Conservation (phyloP, 441 rosid species). For the Gossypium schwendimanii region DNA sequence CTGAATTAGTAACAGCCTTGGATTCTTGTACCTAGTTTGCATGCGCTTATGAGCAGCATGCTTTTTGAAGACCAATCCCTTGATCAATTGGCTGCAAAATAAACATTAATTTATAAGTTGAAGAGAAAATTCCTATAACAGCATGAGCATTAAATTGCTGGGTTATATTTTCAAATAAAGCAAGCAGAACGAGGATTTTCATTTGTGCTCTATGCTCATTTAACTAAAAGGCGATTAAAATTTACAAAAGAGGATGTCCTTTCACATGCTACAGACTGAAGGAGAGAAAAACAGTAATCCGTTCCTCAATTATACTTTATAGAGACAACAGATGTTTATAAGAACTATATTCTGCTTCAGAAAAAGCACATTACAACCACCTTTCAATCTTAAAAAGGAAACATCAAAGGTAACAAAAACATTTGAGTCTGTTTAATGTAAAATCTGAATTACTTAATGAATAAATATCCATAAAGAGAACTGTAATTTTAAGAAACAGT, state of each 20-base stretch:
- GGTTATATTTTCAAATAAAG: background rate
- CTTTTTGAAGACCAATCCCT: constrained; percentile 89
- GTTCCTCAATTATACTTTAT: background rate
- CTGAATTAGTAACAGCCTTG: constrained; percentile 62
- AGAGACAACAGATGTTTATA: background rate
- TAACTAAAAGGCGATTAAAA: background rate
- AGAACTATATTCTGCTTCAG: constrained; percentile 1
- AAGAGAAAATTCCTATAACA: background rate
- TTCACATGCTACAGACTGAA: background rate
- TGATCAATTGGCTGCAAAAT: constrained; percentile 66
- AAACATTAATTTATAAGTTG: background rate
- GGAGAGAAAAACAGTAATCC: background rate
- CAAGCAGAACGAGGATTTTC: background rate
- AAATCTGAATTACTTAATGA: background rate
- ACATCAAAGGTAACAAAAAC: background rate
- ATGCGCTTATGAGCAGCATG: constrained; percentile 97
- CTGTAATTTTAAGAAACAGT: background rate
- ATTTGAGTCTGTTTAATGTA: constrained; percentile 6
- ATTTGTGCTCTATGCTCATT: background rate
- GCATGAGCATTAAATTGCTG: background rate
- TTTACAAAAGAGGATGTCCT: background rate
- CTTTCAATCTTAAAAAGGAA: background rate
- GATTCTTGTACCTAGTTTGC: constrained; percentile 71
- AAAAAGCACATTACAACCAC: background rate
- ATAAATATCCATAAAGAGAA: background rate